Evolutionary conservation across 805 yeast species (phyloP).

Genomic region (Lipomyces chichibuensis): DNA sequence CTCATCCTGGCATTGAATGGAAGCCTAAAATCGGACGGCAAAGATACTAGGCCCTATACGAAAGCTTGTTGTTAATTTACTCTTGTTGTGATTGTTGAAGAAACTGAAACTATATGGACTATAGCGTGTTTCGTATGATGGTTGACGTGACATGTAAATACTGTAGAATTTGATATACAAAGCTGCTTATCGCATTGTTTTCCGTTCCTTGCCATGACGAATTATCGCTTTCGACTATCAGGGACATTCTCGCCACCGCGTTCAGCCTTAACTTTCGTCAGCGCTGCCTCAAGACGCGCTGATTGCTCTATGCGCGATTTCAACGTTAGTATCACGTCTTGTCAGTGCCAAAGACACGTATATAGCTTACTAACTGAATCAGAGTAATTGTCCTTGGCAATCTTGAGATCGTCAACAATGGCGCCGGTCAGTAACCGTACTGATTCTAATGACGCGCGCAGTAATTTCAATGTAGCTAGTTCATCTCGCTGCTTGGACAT

Average conservation of each 20-base stretch:
- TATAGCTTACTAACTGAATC: constrained; percentile 19
- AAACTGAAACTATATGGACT: too few relatives aligned
- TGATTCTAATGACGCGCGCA: constrained; percentile 36
- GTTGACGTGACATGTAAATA: background rate
- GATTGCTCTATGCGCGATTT: background rate
- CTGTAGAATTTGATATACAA: background rate
- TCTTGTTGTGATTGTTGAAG: background rate
- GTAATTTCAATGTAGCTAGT: constrained; percentile 17
- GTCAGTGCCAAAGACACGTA: background rate
- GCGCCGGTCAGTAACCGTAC: constrained; percentile 24
- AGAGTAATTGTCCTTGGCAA: constrained; percentile 20
- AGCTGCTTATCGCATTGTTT: background rate
- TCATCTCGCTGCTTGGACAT: constrained; percentile 13
- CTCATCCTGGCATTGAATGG: constrained; percentile 48
- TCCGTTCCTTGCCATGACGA: background rate
- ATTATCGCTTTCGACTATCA: background rate
- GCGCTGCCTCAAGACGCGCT: background rate
- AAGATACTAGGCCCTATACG: constrained; percentile 14
- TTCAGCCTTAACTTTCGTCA: background rate
- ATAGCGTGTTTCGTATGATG: too few relatives aligned
- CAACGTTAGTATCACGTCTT: background rate
- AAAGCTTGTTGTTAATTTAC: background rate
- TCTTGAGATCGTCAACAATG: constrained; percentile 23
- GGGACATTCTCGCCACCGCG: background rate
- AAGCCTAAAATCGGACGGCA: constrained; percentile 38